Conservation (phyloP, 306 rosid species). For the Nissolia schottii region DNA sequence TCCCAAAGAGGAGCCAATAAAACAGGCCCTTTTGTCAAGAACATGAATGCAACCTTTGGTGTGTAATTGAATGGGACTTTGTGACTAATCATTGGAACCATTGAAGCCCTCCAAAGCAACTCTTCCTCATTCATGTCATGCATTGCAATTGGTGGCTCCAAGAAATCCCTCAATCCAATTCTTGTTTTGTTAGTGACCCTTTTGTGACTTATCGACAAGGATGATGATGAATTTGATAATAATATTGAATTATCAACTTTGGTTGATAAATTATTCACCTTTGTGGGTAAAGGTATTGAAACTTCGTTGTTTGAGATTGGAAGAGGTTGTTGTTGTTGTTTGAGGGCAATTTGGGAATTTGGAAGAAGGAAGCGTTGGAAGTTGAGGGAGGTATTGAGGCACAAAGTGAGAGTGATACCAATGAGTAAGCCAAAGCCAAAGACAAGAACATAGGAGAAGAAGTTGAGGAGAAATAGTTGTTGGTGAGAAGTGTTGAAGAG, state of each 20-base stretch:
- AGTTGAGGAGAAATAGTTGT: conserved; percentile 40
- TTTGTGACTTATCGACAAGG: neutral
- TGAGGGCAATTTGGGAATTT: neutral
- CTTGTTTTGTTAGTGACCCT: neutral
- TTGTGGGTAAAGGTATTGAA: no score
- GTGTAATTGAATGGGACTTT: conserved; percentile 34
- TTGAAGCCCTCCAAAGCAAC: conserved; percentile 73
- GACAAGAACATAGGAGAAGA: conserved; percentile 33
- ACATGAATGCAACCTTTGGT: conserved; percentile 81
- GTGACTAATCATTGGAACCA: conserved; percentile 37
- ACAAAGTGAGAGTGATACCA: conserved; percentile 50
- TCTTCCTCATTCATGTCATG: conserved; percentile 75
- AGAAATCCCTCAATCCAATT: conserved; percentile 31
- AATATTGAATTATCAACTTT: neutral
- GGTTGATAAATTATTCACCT: no score
- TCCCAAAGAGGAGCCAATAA: conserved; percentile 81
- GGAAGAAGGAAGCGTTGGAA: conserved; percentile 18
- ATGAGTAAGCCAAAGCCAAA: conserved; percentile 59
- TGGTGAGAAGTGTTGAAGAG: conserved; percentile 14
- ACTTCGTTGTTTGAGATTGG: no score
- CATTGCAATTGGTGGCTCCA: conserved; percentile 34
- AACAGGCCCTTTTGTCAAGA: conserved; percentile 60
- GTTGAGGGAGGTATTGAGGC: conserved; percentile 29
- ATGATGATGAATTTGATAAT: no score
- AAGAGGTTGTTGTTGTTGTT: neutral